phyloP scores from a whole-genome alignment of 2,329 filamentous ascomycete species.

The Monosporascus sp. region DNA sequence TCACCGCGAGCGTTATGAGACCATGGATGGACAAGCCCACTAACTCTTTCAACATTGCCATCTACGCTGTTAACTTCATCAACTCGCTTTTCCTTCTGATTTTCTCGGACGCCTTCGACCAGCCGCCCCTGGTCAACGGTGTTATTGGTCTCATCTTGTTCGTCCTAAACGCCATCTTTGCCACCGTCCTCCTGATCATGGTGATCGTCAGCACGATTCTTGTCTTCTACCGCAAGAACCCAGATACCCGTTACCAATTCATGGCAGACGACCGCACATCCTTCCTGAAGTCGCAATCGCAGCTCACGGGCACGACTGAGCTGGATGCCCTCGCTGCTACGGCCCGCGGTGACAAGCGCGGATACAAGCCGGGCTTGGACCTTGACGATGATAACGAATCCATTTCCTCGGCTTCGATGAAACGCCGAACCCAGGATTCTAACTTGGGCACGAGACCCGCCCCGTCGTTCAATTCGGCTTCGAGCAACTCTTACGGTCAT shows the following conservation, averaged over 20 bases:
- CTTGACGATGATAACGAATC: slow-evolving; percentile 67
- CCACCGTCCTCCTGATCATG: slow-evolving; percentile 70
- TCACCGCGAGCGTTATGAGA: slow-evolving; percentile 66
- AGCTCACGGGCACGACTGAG: slow-evolving; percentile 66
- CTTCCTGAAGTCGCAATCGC: slow-evolving; percentile 83
- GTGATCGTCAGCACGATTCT: slow-evolving; percentile 62
- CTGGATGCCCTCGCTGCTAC: slow-evolving; percentile 78
- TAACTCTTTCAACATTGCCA: slow-evolving; percentile 84
- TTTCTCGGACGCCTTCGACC: slow-evolving; percentile 76
- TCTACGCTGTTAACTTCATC: slow-evolving; percentile 75
- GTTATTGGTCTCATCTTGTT: slow-evolving; percentile 82
- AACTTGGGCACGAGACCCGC: slow-evolving; percentile 13
- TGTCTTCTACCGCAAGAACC: slow-evolving; percentile 77
- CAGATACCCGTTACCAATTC: slow-evolving; percentile 79
- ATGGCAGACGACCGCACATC: slow-evolving; percentile 86
- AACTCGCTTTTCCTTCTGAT: slow-evolving; percentile 76
- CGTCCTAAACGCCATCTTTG: slow-evolving; percentile 72
- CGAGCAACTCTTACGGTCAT: slow-evolving; percentile 12
- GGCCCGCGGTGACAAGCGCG: slow-evolving; percentile 66
- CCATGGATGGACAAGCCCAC: slow-evolving; percentile 98
- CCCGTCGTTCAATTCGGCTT: slow-evolving; percentile 1
- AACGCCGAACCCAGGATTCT: slow-evolving; percentile 31
- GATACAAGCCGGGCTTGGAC: slow-evolving; percentile 53
- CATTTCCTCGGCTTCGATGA: slow-evolving; percentile 51
- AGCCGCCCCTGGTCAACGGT: slow-evolving; percentile 71